A percentile compares a stretch with the other conserved stretches of the same genome.
phyloP scores from a whole-genome alignment of 1,284 basidiomycete genomes.

The Ceratobasidium sp. region DNA sequence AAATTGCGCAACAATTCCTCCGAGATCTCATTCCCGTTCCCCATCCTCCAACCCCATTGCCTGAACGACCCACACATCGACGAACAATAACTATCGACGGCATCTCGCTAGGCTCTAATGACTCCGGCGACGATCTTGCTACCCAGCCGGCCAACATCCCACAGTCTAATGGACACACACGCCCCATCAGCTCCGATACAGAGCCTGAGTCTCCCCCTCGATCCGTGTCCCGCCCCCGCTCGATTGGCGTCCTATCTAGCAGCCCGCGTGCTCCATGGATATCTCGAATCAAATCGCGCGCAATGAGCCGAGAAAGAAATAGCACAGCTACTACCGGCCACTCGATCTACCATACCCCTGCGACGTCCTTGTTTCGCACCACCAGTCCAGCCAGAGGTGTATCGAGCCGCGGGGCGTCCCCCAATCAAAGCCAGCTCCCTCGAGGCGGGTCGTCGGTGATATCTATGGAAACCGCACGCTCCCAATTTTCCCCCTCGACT shows the following conservation, averaged over 20 bases:
- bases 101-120: not conserved
- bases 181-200: not conserved
- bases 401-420: slow-evolving; percentile 50
- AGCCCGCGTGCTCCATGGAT: slow-evolving; percentile 43
- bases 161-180: not conserved
- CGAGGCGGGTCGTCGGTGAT: slow-evolving; percentile 49
- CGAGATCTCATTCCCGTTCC: slow-evolving; percentile 65
- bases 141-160: slow-evolving; percentile 17
- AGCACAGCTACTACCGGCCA: slow-evolving; percentile 67
- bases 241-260: slow-evolving; percentile 29
- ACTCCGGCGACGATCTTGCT: not conserved
- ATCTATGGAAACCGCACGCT: slow-evolving; percentile 49
- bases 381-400: slow-evolving; percentile 50
- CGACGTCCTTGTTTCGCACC: slow-evolving; percentile 68
- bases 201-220: slow-evolving; percentile 39
- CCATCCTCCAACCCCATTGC: slow-evolving; percentile 39
- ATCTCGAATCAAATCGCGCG: slow-evolving; percentile 48
- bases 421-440: slow-evolving; percentile 51
- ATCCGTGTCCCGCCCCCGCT: slow-evolving; percentile 28
- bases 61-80: slow-evolving; percentile 4
- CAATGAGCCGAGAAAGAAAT: slow-evolving; percentile 49
- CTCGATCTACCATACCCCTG: slow-evolving; percentile 76
- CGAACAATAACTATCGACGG: slow-evolving; percentile 39
- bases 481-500: slow-evolving; percentile 44
- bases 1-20: slow-evolving; percentile 61